Conservation (phyloP, 495 filamentous ascomycete species). For the Astrothelium macrocarpum region DNA sequence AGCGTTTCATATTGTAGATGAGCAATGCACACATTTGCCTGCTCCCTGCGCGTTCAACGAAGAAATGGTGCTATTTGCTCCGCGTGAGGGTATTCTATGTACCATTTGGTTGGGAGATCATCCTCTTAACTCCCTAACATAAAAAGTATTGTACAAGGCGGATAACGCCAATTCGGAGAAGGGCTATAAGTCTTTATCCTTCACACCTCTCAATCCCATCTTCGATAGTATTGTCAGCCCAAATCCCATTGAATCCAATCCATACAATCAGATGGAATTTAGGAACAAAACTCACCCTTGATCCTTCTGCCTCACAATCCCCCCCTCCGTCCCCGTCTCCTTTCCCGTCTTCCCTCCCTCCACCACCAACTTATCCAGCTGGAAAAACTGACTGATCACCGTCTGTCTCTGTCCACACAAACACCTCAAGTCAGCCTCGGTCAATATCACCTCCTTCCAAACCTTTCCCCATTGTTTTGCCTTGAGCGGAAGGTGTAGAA, state of each 20-base stretch:
- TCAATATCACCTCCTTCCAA: not conserved
- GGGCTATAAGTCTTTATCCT: not conserved
- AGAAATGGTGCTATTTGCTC: not conserved
- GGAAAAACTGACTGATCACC: constrained; percentile 86
- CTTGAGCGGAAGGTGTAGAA: constrained; percentile 7
- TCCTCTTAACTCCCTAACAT: not conserved
- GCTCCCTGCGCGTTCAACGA: not conserved
- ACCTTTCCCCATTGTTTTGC: not conserved
- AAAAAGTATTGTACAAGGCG: not conserved
- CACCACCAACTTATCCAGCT: constrained; percentile 83
- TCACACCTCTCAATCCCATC: constrained; percentile 31
- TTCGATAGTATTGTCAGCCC: constrained; percentile 8
- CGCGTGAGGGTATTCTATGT: not conserved
- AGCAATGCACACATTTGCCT: not conserved
- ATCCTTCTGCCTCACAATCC: constrained; percentile 71
- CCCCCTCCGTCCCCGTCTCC: constrained; percentile 58
- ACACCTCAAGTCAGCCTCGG: not conserved
- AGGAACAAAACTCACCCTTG: constrained; percentile 52
- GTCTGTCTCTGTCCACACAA: constrained; percentile 68
- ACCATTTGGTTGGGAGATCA: not conserved
- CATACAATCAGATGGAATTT: not conserved
- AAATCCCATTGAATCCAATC: not conserved
- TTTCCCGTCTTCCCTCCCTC: constrained; percentile 77
- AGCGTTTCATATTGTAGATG: not conserved
- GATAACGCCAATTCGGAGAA: not conserved